Evolutionary conservation across 179 eudicot species (phyloP).

Genomic region (Amaranthus tricolor): DNA sequence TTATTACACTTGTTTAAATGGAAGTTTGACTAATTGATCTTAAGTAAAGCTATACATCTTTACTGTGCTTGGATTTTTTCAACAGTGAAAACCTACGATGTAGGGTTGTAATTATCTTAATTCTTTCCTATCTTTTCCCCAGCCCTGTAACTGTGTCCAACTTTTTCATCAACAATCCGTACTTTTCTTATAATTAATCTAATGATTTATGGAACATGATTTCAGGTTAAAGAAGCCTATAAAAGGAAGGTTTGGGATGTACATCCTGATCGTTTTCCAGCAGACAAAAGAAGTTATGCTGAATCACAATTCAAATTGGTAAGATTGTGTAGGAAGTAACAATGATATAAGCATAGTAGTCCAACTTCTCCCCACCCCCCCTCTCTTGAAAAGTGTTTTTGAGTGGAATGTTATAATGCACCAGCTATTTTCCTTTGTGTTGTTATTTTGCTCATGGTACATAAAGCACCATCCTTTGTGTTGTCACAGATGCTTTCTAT

Average conservation of each 20-base stretch:
- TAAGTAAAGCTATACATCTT: too few species aligned
- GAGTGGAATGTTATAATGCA: neutral
- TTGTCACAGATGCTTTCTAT: too few species aligned
- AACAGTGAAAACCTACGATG: too few species aligned
- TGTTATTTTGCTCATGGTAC: neutral
- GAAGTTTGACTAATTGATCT: too few species aligned
- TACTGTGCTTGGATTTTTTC: too few species aligned
- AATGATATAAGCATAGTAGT: neutral
- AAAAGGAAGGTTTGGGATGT: slow-evolving; percentile 55
- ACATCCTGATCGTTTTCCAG: slow-evolving; percentile 62
- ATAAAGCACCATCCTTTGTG: neutral
- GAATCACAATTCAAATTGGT: slow-evolving; percentile 56
- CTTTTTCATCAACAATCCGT: neutral
- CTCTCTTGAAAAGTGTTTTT: neutral
- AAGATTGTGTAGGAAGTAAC: neutral
- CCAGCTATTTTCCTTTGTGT: neutral
- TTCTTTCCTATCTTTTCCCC: neutral
- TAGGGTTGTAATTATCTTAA: neutral
- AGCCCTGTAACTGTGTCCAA: neutral
- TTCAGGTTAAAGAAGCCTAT: slow-evolving; percentile 61
- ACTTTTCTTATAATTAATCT: neutral
- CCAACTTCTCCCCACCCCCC: neutral
- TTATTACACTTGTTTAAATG: too few species aligned
- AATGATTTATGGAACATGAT: neutral
- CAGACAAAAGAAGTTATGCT: slow-evolving; percentile 34